A percentile compares a stretch with the other conserved stretches of the same genome.
Evolutionary conservation across 2,329 filamentous ascomycete genomes (phyloP).

Genomic region (Trichoderma breve): DNA sequence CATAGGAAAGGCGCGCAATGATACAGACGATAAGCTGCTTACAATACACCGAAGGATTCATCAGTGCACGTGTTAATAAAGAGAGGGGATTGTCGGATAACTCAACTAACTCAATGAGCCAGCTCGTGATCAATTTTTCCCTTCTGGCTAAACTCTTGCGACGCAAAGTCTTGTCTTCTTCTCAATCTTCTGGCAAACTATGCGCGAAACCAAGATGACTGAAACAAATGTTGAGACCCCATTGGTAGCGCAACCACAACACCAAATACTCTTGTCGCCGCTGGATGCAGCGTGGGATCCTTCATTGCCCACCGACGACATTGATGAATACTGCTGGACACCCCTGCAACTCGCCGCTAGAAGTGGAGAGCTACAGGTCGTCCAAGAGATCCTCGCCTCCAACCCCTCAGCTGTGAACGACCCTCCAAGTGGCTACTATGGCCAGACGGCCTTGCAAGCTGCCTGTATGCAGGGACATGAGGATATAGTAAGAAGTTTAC

Average conservation of each 20-base stretch:
- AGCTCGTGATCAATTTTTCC: neutral
- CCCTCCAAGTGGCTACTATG: constrained; percentile 34
- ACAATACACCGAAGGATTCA: neutral
- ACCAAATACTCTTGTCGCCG: neutral
- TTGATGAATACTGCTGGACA: constrained; percentile 29
- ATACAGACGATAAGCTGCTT: neutral
- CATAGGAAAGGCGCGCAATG: neutral
- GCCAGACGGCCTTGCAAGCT: constrained; percentile 39
- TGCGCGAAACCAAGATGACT: neutral
- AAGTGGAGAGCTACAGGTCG: constrained; percentile 30
- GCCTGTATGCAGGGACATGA: constrained; percentile 32
- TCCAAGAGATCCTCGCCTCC: constrained; percentile 28
- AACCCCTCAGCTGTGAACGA: constrained; percentile 33
- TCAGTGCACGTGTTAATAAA: neutral
- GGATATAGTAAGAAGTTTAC: constrained; percentile 28
- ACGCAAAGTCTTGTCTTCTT: neutral
- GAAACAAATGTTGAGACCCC: neutral
- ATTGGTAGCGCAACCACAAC: neutral
- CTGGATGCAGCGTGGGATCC: constrained; percentile 16
- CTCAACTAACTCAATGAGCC: neutral
- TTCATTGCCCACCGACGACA: constrained; percentile 3
- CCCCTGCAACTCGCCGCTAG: constrained; percentile 35
- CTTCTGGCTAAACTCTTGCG: neutral
- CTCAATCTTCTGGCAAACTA: neutral
- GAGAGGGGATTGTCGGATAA: neutral